These are phyloP conservation scores for Samsoniella hepiali DNA, from an alignment of 2,329 filamentous ascomycete genomes.

Conservation along the genomic window DNA sequence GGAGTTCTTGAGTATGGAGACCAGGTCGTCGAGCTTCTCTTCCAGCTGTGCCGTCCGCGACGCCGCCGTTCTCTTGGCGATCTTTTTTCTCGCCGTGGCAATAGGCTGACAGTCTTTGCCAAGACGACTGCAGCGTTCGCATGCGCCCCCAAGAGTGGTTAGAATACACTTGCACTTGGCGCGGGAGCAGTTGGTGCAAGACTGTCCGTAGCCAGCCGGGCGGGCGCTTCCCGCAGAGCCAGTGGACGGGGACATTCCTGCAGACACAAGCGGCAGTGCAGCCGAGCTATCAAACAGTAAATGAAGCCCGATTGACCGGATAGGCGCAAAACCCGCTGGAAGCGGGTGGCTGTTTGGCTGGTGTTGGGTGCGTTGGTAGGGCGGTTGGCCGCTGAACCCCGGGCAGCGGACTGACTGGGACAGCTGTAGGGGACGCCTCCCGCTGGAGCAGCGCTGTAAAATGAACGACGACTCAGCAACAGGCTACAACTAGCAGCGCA, in stretches of 20 bases:
- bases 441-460: not conserved
- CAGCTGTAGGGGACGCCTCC: not conserved
- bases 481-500: not conserved
- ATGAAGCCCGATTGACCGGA: conserved; percentile 3
- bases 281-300: not conserved
- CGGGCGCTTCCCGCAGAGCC: not conserved
- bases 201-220: conserved; percentile 41
- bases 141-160: conserved; percentile 31
- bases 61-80: conserved; percentile 32
- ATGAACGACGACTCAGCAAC: not conserved
- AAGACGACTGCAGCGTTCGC: conserved; percentile 44
- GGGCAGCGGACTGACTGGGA: not conserved
- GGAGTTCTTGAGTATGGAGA: conserved; percentile 41
- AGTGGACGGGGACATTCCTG: conserved; percentile 12
- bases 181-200: conserved; percentile 45
- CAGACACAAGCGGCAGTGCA: conserved; percentile 4
- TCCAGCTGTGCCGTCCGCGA: conserved; percentile 45
- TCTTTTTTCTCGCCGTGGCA: conserved; percentile 38
- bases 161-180: conserved; percentile 50
- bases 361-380: not conserved
- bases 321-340: conserved; percentile 12
- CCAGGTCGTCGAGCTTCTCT: conserved; percentile 48
- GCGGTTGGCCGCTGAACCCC: conserved; percentile 9
- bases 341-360: conserved; percentile 1
- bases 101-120: conserved; percentile 47